Evolutionary conservation across 2,329 filamentous ascomycete genomes (phyloP), one percentile per base, ranked within the genome.

Genomic region (Fusarium acutatum): DNA sequence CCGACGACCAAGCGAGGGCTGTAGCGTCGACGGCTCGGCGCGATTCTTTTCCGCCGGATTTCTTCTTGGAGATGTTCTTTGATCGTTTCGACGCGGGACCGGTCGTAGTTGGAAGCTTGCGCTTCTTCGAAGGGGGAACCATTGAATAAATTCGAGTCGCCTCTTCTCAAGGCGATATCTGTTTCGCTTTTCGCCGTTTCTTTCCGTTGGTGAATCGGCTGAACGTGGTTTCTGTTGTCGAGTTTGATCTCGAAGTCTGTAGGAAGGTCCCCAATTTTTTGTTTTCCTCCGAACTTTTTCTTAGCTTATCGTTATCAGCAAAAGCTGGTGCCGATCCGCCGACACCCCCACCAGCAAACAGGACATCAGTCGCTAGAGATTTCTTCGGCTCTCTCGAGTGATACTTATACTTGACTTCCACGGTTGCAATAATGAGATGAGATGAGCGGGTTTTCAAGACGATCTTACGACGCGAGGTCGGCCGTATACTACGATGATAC

Each of bases 1-100:
- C 94, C 50, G 96, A 91, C 75, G 88, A 85, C 90, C 90, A 92
- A 80, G 83, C 81, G 47, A 92, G 82, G 4, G 86, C 82, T 71
- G 86, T 82, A 35, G 86, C 81, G 47, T 84, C 83, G 28, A 88
- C 83, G 5, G 84, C 78, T 43, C 71, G 74, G 46, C 73, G 79
- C 26, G 67, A 50, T 41, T 58, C 41, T 24, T 74, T 76, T 79
- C 64, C 54, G 72, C 64, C 52, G 73, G 80, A 66, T 79, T 82
- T 79, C 79, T 79, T 68, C 64, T 77, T 74, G 26, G 67, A 24
- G 14, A 62, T 67, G 59, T 80, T 79, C 76, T 83, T 83, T 61
- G 75, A 78, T 70, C 82, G 82, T 74, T 84, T 84, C 62, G 81
- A 67, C 57, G 77, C 75, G n/a, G 82, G 78, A n/a, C 74, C 79